These are phyloP conservation scores for Trichosporon faecale DNA, from an alignment of 1,284 basidiomycete species.

Conservation along the genomic window DNA sequence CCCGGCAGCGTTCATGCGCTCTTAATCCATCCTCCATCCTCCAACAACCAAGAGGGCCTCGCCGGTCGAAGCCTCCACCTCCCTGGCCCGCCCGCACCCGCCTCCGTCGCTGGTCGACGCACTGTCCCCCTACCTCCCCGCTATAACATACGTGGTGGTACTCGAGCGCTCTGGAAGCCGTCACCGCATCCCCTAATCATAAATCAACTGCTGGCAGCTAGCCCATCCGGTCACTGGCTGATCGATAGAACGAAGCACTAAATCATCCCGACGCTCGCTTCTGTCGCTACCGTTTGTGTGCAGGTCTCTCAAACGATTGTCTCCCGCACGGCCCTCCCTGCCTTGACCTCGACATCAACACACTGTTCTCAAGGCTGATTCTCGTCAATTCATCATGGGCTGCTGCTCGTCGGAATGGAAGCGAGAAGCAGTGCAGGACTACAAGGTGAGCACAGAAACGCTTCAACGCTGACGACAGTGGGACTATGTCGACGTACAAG, in stretches of 20 bases:
- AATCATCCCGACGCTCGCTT: no score
- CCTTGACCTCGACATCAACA: not conserved
- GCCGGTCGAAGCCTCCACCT: not conserved
- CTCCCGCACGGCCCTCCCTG: not conserved
- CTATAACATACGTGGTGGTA: not conserved
- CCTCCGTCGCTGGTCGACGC: conserved; percentile 9
- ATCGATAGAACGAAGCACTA: not conserved
- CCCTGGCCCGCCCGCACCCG: conserved; percentile 4
- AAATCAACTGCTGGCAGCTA: not conserved
- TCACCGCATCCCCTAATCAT: not conserved
- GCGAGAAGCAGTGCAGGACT: conserved; percentile 93
- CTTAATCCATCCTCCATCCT: not conserved
- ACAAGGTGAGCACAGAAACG: conserved; percentile 66
- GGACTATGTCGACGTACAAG: conserved; percentile 86
- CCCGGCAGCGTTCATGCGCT: not conserved
- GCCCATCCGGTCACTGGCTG: not conserved
- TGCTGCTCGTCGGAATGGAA: conserved; percentile 73
- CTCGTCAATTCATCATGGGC: conserved; percentile 57
- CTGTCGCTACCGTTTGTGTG: not conserved
- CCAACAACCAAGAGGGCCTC: not conserved
- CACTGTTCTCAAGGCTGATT: not conserved
- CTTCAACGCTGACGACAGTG: conserved; percentile 62
- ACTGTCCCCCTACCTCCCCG: not conserved
- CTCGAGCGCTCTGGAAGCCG: not conserved
- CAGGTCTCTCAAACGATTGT: not conserved